Evolutionary conservation across 1,139 yeast genomes (phyloP), one percentile per base, ranked within the genome.

Genomic region (Blastobotrys proliferans): DNA sequence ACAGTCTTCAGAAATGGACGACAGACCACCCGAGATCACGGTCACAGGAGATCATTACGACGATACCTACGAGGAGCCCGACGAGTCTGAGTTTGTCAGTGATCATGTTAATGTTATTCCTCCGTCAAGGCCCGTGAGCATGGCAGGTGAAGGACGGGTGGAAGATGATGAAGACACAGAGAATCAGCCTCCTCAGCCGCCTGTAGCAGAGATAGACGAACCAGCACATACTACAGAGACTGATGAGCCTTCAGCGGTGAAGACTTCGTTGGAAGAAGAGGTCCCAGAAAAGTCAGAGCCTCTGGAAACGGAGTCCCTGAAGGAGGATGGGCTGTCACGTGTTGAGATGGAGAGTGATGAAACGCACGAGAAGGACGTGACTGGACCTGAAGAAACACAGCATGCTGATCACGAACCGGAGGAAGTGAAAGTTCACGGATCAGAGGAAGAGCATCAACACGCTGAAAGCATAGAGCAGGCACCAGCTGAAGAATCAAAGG

Each of bases 81-180:
- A 31, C 32, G 42, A 31, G 10, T 13, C 20, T 14, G 32, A 31
- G 32, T 32, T 38, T 20, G 18, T 14, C 5, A 33, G 42, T 26
- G 42, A 25, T 19, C 26, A 28, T 6, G 32, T 38, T 10, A 24
- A 33, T 18, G 42, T 38, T 11, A 38, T 38, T 26, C 42, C 42
- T 8, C 42, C 42, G 8, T 28, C 42, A 4, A 19, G 42, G 11
- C 42, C 42, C 9, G 35, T 30, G 18, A 29, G 36, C 21, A 38
- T 38, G 42, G 37, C 6, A n/a, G 16, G 9, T 11, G 27, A 34
- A 8, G 16, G 22, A 6, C 14, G 17, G 8, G 34, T 6, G 20
- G 37, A 34, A n/a, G 18, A 20, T 18, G 11, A 31, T 31, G 35
- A 17, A 16, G 22, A 13, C 19, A 31, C 13, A 3, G 21, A 31